Base-by-base conservation (phyloP, 495 filamentous ascomycete genomes). In the Opeltia flavorubescens region DNA sequence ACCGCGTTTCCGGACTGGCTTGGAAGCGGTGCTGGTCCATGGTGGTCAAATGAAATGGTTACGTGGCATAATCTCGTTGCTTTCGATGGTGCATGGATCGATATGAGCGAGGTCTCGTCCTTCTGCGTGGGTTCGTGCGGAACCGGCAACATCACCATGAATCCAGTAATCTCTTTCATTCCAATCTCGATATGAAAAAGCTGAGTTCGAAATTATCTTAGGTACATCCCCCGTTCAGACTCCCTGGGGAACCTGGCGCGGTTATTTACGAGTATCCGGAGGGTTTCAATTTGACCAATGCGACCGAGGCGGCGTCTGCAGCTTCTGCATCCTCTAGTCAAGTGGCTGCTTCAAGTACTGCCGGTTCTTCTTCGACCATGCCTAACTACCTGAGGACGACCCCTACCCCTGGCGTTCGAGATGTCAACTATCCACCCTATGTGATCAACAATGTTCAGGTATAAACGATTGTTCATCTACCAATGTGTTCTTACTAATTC, bases 81-180 rank as follows among this genome's bases (percentile, higher is more conserved):
- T 0, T 78, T 67, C 47, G 72, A 75, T 46, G 77, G 77, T 15
- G 68, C 77, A 31, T 80, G 77, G 77, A 75, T 80, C 46, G 75
- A 79, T 44, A 79, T 79, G 75, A 64, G 53, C 59, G 69, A 87
- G 57, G 78, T 78, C 2, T 78, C 83, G 15, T 87, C 82, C 0
- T 89, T 89, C 71, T 91, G 86, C 50, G 74, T 83, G 11, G 86
- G 86, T 5, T 81, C 75, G 55, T 89, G 85, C 50, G 84, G 86
- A 23, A 75, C 70, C 27, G 65, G 66, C 1, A 85, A 86, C 44
- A 59, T 86, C 36, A 74, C 72, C 4, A 56, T 84, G 47, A 21
- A 9, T n/a, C n/a, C n/a, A n/a, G n/a, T n/a, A n/a, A n/a, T n/a
- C n/a, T n/a, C n/a, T n/a, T n/a, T n/a, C n/a, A n/a, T n/a, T n/a